These are phyloP conservation scores for Pichia paraexigua DNA, from an alignment of 805 yeast genomes.

Conservation along the genomic window DNA sequence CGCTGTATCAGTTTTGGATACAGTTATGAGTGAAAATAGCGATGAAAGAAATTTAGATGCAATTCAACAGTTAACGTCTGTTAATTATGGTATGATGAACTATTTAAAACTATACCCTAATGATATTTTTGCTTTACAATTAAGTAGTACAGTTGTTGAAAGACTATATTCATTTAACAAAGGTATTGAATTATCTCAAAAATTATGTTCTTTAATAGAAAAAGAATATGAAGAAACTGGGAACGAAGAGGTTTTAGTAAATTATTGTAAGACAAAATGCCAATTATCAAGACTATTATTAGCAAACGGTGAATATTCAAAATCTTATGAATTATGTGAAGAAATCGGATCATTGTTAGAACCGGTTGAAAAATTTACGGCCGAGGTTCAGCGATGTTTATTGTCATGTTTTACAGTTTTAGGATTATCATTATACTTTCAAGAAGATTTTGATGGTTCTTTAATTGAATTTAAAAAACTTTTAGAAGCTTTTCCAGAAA, in stretches of 20 bases:
- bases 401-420: constrained; percentile 59
- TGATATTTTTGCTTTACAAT: constrained; percentile 48
- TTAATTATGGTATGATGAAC: constrained; percentile 57
- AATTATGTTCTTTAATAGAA: constrained; percentile 37
- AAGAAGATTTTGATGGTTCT: constrained; percentile 54
- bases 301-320: constrained; percentile 47
- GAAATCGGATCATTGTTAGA: constrained; percentile 43
- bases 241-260: constrained; percentile 29
- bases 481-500: constrained; percentile 46
- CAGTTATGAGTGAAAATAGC: constrained; percentile 31
- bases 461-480: constrained; percentile 59
- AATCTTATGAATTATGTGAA: constrained; percentile 56
- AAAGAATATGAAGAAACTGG: constrained; percentile 11
- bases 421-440: constrained; percentile 68
- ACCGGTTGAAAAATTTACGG: constrained; percentile 30
- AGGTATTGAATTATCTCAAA: constrained; percentile 42
- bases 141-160: constrained; percentile 55
- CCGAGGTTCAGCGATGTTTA: constrained; percentile 26
- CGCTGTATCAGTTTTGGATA: constrained; percentile 49
- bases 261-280: constrained; percentile 53
- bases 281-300: constrained; percentile 67
- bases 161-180: constrained; percentile 53
- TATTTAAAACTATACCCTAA: constrained; percentile 56
- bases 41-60: constrained; percentile 50
- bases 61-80: constrained; percentile 58